Percentiles rank a stretch among this genome's conserved stretches.
Conservation (phyloP, 164 flowering plant species). For the Paratinospora sagittata region DNA sequence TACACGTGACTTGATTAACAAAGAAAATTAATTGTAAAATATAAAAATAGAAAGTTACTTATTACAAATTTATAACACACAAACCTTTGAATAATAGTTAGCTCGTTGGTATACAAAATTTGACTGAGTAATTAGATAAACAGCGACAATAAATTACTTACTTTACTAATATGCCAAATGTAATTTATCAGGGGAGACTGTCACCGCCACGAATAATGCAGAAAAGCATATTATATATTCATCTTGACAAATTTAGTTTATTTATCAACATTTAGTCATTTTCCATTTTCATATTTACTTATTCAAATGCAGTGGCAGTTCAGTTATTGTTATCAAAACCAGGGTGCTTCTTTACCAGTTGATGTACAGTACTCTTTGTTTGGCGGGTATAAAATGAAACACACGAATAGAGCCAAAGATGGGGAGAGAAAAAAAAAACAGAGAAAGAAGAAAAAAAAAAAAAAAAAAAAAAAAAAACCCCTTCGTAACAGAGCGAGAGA, state of each 20-base stretch:
- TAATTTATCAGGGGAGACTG: too few species aligned
- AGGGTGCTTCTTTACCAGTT: not conserved
- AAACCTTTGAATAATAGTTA: too few species aligned
- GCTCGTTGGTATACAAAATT: too few species aligned
- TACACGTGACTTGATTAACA: too few species aligned
- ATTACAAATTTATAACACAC: too few species aligned
- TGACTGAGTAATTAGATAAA: too few species aligned
- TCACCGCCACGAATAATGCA: not conserved
- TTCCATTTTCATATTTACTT: not conserved
- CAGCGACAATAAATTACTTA: too few species aligned
- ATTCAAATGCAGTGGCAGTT: not conserved
- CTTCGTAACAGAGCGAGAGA: not conserved
- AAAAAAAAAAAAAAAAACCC: not conserved
- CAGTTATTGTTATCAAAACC: not conserved
- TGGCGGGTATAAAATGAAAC: conserved; percentile 16
- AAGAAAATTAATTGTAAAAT: too few species aligned
- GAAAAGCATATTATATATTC: too few species aligned
- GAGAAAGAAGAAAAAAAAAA: not conserved
- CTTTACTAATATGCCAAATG: not conserved
- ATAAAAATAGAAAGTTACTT: too few species aligned
- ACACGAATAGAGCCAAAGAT: conserved; percentile 12
- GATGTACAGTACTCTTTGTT: not conserved
- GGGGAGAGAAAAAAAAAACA: too few species aligned
- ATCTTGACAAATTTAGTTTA: too few species aligned
- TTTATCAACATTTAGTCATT: not conserved